Evolutionary conservation across 306 rosid species (phyloP), one percentile per base, ranked within the genome.

Genomic region (Styphnolobium japonicum): DNA sequence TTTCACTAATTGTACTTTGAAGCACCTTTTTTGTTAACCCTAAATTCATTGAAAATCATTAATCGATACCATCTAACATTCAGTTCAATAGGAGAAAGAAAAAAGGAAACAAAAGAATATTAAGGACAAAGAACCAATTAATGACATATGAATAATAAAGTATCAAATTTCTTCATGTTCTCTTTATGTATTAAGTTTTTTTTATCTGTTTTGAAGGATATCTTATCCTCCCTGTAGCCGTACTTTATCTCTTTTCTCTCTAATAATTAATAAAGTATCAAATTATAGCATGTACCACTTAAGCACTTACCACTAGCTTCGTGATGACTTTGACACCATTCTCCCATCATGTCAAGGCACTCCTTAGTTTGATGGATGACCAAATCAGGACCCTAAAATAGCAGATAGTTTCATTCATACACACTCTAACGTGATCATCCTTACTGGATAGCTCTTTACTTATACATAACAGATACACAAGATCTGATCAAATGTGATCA

Each of bases 251-350:
- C 72, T 18, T 61, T 33, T 46, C 65, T 5, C 15, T 36, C 14
- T 9, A 15, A 33, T 12, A 36, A 73, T 53, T 62, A 73, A 8
- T 39, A 0, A 51, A 77, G 80, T 45, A 63, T 55, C 66, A 73
- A 61, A 74, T 29, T 23, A 48, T 56, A 69, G 65, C 60, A 67
- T 66, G 56, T 68, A 80, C 71, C 58, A 65, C 98, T 89, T 87
- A 95, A 80, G 68, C 58, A 65, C 98, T 89, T 87, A 95, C 98
- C 98, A 85, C 98, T 95, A 52, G 88, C 97, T 65, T 73, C 88
- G 78, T 95, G 98, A 88, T 95, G 98, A 76, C 67, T 90, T 80
- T 86, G 93, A 85, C 98, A 95, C 98, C 98, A 95, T 78, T 92
- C 98, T 79, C 98, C 98, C 98, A 95, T 95, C 58, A 37, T 46